These are phyloP conservation scores for Plantago elongata DNA, from an alignment of 257 asterid genomes.

Conservation along the genomic window DNA sequence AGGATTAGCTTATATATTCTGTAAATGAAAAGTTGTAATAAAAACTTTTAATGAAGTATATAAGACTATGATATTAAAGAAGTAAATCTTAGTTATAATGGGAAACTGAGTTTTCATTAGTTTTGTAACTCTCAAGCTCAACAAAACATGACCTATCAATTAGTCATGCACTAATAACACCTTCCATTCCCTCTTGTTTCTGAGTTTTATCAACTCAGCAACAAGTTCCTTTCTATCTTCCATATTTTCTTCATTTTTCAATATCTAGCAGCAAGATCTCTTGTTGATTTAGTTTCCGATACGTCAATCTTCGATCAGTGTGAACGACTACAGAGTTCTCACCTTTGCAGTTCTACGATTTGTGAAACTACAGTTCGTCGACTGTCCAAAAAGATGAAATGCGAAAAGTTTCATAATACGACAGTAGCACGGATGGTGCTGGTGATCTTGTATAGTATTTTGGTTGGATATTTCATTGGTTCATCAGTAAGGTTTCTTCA, in stretches of 20 bases:
- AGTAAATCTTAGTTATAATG: neutral
- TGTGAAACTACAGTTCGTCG: neutral
- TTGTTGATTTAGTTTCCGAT: no score
- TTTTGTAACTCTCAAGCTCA: conserved; percentile 12
- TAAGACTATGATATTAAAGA: neutral
- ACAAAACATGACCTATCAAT: neutral
- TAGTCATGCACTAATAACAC: conserved; percentile 2
- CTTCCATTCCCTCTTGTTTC: neutral
- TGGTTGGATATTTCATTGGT: conserved; percentile 25
- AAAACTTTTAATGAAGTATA: neutral
- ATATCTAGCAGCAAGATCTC: neutral
- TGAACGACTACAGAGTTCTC: conserved; percentile 7
- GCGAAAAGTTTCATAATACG: conserved; percentile 3
- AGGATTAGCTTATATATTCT: no score
- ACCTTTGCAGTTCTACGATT: neutral
- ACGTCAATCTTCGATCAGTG: no score
- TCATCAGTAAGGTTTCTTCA: conserved; percentile 17
- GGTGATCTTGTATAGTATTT: conserved; percentile 19
- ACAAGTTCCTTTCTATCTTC: no score
- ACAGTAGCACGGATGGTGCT: conserved; percentile 15
- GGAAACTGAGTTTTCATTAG: neutral
- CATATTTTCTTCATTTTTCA: conserved; percentile 20
- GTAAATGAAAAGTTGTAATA: no score
- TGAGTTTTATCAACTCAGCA: neutral
- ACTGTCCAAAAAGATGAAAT: conserved; percentile 5